Conservation (phyloP, 805 yeast genomes). For the Sugiyamaella americana region DNA sequence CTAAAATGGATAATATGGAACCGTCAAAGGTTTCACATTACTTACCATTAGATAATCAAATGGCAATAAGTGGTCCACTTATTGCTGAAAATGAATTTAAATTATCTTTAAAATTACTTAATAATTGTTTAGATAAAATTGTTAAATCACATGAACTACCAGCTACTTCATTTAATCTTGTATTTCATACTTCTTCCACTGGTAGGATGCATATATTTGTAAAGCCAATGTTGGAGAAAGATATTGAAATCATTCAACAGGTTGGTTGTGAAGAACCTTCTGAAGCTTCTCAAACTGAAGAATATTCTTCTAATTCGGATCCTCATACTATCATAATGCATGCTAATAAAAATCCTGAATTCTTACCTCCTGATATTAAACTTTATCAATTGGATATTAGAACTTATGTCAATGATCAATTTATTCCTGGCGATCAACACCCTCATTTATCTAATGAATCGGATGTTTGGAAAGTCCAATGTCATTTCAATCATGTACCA, state of each 20-base stretch:
- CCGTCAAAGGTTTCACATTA: background rate
- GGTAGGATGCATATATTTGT: slow-evolving; percentile 26
- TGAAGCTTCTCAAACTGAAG: slow-evolving; percentile 4
- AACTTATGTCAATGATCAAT: slow-evolving; percentile 20
- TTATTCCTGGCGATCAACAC: slow-evolving; percentile 24
- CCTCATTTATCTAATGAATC: slow-evolving; percentile 21
- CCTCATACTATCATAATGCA: slow-evolving; percentile 18
- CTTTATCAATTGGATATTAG: slow-evolving; percentile 21
- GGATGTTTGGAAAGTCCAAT: slow-evolving; percentile 33
- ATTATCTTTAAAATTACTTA: slow-evolving; percentile 49
- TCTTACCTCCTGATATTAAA: slow-evolving; percentile 19
- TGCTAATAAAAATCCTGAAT: slow-evolving; percentile 6
- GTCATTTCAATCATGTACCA: slow-evolving; percentile 27
- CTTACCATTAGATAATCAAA: slow-evolving; percentile 17
- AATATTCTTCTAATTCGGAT: slow-evolving; percentile 11
- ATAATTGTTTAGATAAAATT: slow-evolving; percentile 39
- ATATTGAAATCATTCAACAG: slow-evolving; percentile 23
- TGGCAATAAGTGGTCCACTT: slow-evolving; percentile 33
- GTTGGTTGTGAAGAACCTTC: slow-evolving; percentile 9
- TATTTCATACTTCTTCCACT: slow-evolving; percentile 19
- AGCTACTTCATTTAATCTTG: slow-evolving; percentile 30
- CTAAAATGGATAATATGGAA: background rate
- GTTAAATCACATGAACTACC: slow-evolving; percentile 29
- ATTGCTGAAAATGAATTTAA: slow-evolving; percentile 68
- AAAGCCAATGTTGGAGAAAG: slow-evolving; percentile 25